Evolutionary conservation across 305 asterid genomes (phyloP).

Genomic region (Solanum hybrid): DNA sequence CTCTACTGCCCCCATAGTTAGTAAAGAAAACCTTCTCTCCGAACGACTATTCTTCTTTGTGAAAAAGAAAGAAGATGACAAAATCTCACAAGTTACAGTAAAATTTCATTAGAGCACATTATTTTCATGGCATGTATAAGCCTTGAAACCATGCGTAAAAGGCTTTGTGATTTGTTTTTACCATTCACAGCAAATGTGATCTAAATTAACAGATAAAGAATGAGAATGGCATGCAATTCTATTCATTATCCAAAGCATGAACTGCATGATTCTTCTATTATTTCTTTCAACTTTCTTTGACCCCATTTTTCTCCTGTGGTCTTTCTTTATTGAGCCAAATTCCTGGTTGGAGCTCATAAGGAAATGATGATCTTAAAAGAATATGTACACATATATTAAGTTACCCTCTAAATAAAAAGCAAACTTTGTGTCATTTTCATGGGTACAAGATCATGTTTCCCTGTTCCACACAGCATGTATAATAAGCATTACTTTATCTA

Average conservation of each 20-base stretch:
- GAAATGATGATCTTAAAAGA: not conserved
- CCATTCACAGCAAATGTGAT: constrained; percentile 3
- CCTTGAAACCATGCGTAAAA: not conserved
- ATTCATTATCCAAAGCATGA: not conserved
- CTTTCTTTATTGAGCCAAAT: not conserved
- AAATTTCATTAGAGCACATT: not conserved
- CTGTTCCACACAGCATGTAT: not conserved
- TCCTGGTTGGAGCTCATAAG: not conserved
- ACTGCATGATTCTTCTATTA: constrained; percentile 3
- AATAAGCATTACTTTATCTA: not conserved
- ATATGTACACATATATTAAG: not conserved
- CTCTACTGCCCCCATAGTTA: not conserved
- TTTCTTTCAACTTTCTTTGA: not conserved
- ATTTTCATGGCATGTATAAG: not conserved
- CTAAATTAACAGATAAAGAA: not conserved
- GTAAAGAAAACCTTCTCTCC: not conserved
- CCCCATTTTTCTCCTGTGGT: not conserved
- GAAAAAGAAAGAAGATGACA: not conserved
- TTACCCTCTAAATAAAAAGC: not conserved
- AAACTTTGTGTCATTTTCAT: constrained; percentile 1
- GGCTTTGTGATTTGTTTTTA: not conserved
- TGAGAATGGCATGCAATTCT: not conserved
- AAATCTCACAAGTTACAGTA: not conserved
- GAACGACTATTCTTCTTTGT: not conserved
- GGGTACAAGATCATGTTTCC: constrained; percentile 5